These are phyloP conservation scores for Russula foetens DNA, from an alignment of 768 basidiomycete genomes.

Conservation along the genomic window DNA sequence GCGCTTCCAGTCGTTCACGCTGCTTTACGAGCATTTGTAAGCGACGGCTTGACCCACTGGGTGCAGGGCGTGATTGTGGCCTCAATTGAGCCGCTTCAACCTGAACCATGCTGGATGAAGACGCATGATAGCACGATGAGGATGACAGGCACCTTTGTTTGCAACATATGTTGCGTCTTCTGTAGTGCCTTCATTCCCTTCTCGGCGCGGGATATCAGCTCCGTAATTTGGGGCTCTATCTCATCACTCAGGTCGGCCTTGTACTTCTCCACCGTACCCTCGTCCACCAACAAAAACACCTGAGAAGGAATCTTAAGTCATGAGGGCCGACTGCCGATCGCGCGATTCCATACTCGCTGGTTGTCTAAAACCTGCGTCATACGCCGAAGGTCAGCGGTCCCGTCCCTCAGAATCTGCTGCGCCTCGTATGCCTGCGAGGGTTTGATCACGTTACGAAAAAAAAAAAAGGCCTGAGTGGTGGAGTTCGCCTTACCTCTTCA, in stretches of 20 bases:
- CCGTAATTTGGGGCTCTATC: constrained; percentile 72
- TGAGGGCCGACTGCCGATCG: neutral
- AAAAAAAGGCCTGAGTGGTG: neutral
- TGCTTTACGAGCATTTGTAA: constrained; percentile 59
- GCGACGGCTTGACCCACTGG: constrained; percentile 47
- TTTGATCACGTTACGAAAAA: too few species aligned
- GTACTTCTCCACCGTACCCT: constrained; percentile 63
- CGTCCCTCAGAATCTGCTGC: constrained; percentile 58
- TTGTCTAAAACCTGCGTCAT: constrained; percentile 61
- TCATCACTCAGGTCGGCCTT: constrained; percentile 71
- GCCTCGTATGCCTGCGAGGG: constrained; percentile 51
- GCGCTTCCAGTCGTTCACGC: constrained; percentile 57
- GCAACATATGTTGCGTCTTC: constrained; percentile 53
- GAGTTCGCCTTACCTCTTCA: constrained; percentile 46
- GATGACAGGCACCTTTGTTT: constrained; percentile 46
- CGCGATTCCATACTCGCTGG: constrained; percentile 46
- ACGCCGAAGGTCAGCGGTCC: constrained; percentile 63
- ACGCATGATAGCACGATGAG: neutral
- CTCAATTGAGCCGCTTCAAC: constrained; percentile 45
- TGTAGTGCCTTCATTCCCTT: constrained; percentile 52
- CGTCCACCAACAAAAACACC: constrained; percentile 71
- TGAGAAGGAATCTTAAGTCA: constrained; percentile 24
- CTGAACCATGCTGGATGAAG: constrained; percentile 21
- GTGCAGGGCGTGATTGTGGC: constrained; percentile 33
- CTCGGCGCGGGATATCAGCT: constrained; percentile 64